phyloP scores from a whole-genome alignment of 208 protist genomes.

The Leishmania braziliensis region DNA sequence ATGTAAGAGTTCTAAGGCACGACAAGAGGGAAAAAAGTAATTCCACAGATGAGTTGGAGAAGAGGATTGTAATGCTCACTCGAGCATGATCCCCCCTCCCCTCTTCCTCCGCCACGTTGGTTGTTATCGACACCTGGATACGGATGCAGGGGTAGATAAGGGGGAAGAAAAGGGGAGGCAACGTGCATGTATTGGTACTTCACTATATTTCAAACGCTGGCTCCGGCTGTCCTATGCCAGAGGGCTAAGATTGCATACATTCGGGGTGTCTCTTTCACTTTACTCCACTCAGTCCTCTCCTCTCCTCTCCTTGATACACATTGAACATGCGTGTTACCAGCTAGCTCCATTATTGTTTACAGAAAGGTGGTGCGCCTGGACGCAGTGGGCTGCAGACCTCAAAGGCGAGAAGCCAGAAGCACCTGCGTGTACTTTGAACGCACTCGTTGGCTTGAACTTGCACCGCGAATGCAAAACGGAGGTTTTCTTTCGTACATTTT shows the following conservation, averaged over 20 bases:
- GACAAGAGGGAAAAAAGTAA: not conserved
- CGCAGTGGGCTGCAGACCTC: no score
- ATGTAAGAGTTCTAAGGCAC: not conserved
- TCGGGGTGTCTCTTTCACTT: not conserved
- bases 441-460: not conserved
- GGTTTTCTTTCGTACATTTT: not conserved
- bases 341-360: not conserved
- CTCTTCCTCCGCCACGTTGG: not conserved
- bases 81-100: not conserved
- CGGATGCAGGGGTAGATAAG: not conserved
- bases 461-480: not conserved
- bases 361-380: not conserved
- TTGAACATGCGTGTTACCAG: not conserved
- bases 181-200: not conserved
- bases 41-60: not conserved
- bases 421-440: not conserved
- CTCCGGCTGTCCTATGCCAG: not conserved
- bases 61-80: no score
- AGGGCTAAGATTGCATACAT: no score
- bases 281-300: not conserved
- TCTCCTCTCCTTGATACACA: not conserved
- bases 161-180: not conserved
- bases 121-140: not conserved
- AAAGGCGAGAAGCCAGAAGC: not conserved
- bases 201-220: not conserved